These are phyloP conservation scores for Halophytophthora batemanensis DNA, from an alignment of 352 stramenopile genomes.

Conservation along the genomic window DNA sequence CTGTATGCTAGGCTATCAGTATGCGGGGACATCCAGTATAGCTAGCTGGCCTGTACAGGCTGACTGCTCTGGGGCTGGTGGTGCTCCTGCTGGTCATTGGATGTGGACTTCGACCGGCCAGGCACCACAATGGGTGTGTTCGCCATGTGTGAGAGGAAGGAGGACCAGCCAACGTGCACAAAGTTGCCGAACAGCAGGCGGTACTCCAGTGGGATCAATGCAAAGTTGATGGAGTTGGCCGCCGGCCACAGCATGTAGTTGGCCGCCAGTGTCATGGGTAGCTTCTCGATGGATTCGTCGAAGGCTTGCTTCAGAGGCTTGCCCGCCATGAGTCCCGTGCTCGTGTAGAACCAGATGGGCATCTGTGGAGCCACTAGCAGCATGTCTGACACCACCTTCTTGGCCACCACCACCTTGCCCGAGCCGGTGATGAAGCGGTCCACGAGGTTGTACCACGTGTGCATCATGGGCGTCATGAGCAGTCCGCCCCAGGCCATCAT, in stretches of 20 bases:
- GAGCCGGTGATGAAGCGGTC: slow-evolving; percentile 37
- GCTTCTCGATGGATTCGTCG: slow-evolving; percentile 24
- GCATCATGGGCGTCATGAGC: slow-evolving; percentile 81
- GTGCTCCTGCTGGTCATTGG: background rate
- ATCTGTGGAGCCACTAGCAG: slow-evolving; percentile 28
- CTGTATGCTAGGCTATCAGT: no score
- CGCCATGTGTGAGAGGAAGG: slow-evolving; percentile 32
- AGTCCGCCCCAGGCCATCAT: slow-evolving; percentile 86
- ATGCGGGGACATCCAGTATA: no score
- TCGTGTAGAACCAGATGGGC: slow-evolving; percentile 32
- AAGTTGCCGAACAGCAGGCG: slow-evolving; percentile 30
- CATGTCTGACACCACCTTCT: slow-evolving; percentile 36
- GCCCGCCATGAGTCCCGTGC: slow-evolving; percentile 27
- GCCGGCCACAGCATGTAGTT: slow-evolving; percentile 36
- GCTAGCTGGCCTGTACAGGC: no score
- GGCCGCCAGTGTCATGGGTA: slow-evolving; percentile 18
- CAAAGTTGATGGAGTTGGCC: slow-evolving; percentile 34
- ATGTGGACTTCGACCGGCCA: background rate
- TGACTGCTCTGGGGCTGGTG: no score
- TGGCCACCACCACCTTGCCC: slow-evolving; percentile 17
- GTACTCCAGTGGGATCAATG: slow-evolving; percentile 28
- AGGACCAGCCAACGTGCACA: slow-evolving; percentile 30
- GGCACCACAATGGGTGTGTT: slow-evolving; percentile 11
- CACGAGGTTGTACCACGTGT: slow-evolving; percentile 88
- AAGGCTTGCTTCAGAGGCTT: slow-evolving; percentile 16